phyloP scores from a whole-genome alignment of 73 alveolate genomes.

The Stentor coeruleus region DNA sequence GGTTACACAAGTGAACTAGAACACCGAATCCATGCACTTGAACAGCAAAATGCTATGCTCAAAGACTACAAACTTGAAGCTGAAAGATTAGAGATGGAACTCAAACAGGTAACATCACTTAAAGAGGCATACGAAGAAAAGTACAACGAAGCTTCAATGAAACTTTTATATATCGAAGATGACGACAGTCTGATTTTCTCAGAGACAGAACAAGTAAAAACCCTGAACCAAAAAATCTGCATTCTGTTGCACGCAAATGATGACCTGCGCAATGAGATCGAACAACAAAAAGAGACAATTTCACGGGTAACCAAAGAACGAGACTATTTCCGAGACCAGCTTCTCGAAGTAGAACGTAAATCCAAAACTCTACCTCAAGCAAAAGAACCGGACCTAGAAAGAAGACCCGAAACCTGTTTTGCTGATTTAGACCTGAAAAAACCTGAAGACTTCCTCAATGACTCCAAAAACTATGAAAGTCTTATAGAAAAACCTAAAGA shows the following conservation, averaged over 20 bases:
- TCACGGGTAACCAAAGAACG: background rate
- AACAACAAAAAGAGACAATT: background rate
- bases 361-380: background rate
- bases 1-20: background rate
- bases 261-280: slow-evolving; percentile 8
- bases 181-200: slow-evolving; percentile 4
- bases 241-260: slow-evolving; percentile 17
- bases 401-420: background rate
- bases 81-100: background rate
- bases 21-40: background rate
- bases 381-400: background rate
- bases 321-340: background rate
- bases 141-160: slow-evolving; percentile 8
- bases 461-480: background rate
- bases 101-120: background rate
- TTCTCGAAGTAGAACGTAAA: no score
- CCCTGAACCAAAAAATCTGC: background rate
- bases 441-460: background rate
- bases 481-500: background rate
- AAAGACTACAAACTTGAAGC: background rate
- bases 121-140: slow-evolving; percentile 21
- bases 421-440: background rate
- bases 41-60: background rate
- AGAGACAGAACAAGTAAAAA: background rate
- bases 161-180: background rate